Base-by-base conservation (phyloP, 352 stramenopile genomes). In the Globisporangium sylvaticum region DNA sequence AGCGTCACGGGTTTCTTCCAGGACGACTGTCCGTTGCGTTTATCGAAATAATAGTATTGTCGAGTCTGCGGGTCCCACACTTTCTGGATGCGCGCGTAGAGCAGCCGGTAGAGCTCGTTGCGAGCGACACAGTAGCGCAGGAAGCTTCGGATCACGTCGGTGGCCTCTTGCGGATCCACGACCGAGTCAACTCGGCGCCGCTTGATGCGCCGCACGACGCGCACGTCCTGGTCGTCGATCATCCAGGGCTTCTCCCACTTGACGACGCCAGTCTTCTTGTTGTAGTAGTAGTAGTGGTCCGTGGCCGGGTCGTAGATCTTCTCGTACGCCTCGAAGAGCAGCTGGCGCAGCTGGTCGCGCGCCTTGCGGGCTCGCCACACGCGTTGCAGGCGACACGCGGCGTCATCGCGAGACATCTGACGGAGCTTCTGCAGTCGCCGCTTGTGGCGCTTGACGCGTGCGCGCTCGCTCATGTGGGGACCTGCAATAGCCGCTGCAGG, bases 1-100 rank as follows among this genome's bases (percentile, higher is more conserved):
- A 92, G 71, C 37, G 79, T 72, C 39, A 86, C 60, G 1, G 86
- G 84, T 60, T 89, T 92, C 56, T 80, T 89, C 84, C 83, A 94
- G 31, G 78, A 82, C n/a, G 84, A 94, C 73, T 88, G 77, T 18
- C 78, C 78, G 34, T 76, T 92, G 62, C 79, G 72, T 67, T 81
- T 84, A 78, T 94, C 84, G 71, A 90, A 94, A 76, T 94, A 94
- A 74, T 92, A 94, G 58, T 82, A 92, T 48, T 86, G 80, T 61
- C 80, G 76, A 57, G 72, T 82, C 27, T 89, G 72, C 4, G 78
- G 71, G 59, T 93, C 87, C 64, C 78, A 92, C 9, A 93, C 71
- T 74, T 90, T 90, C 29, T 92, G 74, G 24, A 94, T 83, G 31
- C 83, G 84, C 22, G 66, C 60, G 29, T 75, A 59, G 20, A 93